Evolutionary conservation across 75 land plant species (phyloP).

Genomic region (Ceratopteris richardii): DNA sequence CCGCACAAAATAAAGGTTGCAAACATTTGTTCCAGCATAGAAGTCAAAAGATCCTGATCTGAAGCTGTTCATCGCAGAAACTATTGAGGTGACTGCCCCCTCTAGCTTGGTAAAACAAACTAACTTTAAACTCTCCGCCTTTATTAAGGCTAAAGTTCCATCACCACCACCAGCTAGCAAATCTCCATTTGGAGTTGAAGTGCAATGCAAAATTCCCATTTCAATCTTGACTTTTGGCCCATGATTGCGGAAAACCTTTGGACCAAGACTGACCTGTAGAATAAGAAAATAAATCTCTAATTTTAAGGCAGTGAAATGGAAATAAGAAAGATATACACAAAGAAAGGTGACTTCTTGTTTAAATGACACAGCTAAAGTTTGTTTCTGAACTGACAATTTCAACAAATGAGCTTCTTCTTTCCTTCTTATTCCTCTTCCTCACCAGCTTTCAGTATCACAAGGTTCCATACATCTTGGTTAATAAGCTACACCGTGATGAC

Average conservation of each 20-base stretch:
- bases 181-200: constrained; percentile 19
- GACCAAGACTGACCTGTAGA: constrained; percentile 29
- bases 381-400: no score
- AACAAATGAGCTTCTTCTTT: no score
- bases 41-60: constrained; percentile 22
- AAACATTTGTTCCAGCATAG: constrained; percentile 21
- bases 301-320: background rate
- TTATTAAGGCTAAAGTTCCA: constrained; percentile 22
- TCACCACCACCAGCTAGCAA: constrained; percentile 35
- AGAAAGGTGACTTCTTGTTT: background rate
- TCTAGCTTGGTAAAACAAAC: constrained; percentile 12
- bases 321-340: constrained; percentile 1
- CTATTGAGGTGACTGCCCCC: constrained; percentile 23
- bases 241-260: constrained; percentile 21
- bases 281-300: background rate
- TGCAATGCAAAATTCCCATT: constrained; percentile 16
- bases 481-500: no score
- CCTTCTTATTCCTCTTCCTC: no score
- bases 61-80: constrained; percentile 4
- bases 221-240: constrained; percentile 20
- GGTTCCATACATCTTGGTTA: no score
- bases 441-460: no score
- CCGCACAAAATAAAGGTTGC: constrained; percentile 26
- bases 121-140: constrained; percentile 12
- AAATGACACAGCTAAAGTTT: no score